Evolutionary conservation across 2,329 filamentous ascomycete genomes (phyloP).

Genomic region (Bisporella sp.): DNA sequence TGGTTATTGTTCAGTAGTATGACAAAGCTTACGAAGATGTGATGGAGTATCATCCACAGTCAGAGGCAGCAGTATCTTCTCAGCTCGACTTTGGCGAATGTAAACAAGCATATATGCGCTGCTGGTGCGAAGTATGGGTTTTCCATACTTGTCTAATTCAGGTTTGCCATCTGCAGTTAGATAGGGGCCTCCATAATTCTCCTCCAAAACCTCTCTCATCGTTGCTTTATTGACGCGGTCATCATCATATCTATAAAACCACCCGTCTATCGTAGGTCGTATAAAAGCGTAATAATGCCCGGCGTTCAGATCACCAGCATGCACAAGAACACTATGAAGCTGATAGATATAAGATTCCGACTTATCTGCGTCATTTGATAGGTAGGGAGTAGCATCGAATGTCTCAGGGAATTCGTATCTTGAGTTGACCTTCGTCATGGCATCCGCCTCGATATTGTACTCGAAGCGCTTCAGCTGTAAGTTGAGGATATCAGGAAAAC

Average conservation of each 20-base stretch:
- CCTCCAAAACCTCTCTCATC: constrained; percentile 83
- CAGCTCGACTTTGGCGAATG: constrained; percentile 78
- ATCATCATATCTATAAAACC: constrained; percentile 97
- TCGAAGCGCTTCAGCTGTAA: constrained; percentile 96
- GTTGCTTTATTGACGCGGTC: constrained; percentile 95
- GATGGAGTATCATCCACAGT: constrained; percentile 70
- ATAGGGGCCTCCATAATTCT: constrained; percentile 94
- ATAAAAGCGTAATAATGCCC: constrained; percentile 98
- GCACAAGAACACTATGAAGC: constrained; percentile 89
- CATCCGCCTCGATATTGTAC: constrained; percentile 91
- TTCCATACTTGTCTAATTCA: constrained; percentile 47
- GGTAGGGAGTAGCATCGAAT: constrained; percentile 79
- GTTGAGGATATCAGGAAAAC: constrained; percentile 89
- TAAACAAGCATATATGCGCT: constrained; percentile 99
- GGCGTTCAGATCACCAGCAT: constrained; percentile 93
- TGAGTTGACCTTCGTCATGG: constrained; percentile 98
- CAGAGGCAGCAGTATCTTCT: constrained; percentile 72
- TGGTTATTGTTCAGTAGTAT: constrained; percentile 4
- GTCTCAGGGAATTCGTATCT: constrained; percentile 82
- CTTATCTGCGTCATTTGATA: constrained; percentile 77
- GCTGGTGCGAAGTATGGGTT: constrained; percentile 56
- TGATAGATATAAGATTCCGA: constrained; percentile 90
- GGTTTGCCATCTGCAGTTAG: constrained; percentile 35
- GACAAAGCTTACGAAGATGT: constrained; percentile 60
- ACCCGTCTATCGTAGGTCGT: constrained; percentile 85